Base-by-base conservation (phyloP, 345 rosid genomes). In the Eucalyptus victrix region DNA sequence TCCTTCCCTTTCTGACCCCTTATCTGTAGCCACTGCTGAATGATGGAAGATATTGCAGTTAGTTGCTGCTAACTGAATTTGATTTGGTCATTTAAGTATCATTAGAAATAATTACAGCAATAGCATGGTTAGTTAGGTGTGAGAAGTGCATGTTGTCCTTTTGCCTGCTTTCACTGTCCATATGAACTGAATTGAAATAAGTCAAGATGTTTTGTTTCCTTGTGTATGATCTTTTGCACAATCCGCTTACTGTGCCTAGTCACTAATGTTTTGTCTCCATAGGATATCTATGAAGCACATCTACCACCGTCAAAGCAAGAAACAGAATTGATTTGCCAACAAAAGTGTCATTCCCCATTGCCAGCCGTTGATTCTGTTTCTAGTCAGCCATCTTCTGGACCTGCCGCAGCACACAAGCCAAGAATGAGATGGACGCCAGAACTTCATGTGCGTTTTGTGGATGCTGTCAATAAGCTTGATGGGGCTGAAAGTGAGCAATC, bases 341-440 rank as follows among this genome's bases (percentile, higher is more conserved):
- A 94, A 90, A 87, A 91, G 88, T 91, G 91, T 90, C 87, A 86
- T 86, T 40, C 85, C 67, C 88, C 88, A 58, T 89, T 89, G 69
- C 89, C 93, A 51, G 91, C 95, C 62, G 81, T 91, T 50, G 95
- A 92, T 56, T 92, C 89, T 88, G 92, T 91, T 93, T 90, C 93
- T 65, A 90, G 93, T 90, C 95, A 87, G 62, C 92, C 94, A 67
- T 91, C 94, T 88, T 91, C 95, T 42, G 93, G 90, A 24, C 76
- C 94, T 49, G 94, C 92, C 30, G 9, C 85, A 76, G 85, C 85
- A 76, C 96, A 92, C 90, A 97, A 95, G 91, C 94, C 95, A 69
- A 96, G 98, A 90, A 97, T 96, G 99, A 95, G 99, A 91, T 97
- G 99, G 99, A 96, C 97, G 26, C 97, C 97, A 90, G 96, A 96